phyloP scores from a whole-genome alignment of 73 alveolate species.

The Halteria grandinella region DNA sequence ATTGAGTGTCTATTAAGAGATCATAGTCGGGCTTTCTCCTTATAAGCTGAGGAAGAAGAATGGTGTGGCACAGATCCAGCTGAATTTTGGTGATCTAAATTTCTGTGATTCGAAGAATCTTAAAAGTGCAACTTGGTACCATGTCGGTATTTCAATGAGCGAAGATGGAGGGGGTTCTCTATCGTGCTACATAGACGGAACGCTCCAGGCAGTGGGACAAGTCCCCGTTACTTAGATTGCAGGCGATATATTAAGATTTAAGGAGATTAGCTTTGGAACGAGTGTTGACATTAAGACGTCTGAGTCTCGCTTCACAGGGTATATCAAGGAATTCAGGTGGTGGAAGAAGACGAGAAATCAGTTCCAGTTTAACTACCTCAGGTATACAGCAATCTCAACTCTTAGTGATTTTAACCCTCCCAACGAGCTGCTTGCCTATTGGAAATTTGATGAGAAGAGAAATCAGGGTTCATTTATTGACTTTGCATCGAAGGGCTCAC shows the following conservation, averaged over 20 bases:
- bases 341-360: slow-evolving; percentile 5
- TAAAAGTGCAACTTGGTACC: background rate
- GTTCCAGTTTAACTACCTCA: background rate
- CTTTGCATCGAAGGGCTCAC: background rate
- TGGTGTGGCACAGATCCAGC: background rate
- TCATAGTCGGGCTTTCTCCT: slow-evolving; percentile 30
- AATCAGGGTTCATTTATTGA: background rate
- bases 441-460: slow-evolving; percentile 33
- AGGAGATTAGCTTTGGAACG: slow-evolving; percentile 7
- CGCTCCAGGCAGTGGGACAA: background rate
- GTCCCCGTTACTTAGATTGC: background rate
- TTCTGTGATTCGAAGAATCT: slow-evolving; percentile 16
- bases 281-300: background rate
- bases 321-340: slow-evolving; percentile 11
- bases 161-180: background rate
- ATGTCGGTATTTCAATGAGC: slow-evolving; percentile 6
- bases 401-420: background rate
- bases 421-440: slow-evolving; percentile 9
- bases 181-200: slow-evolving; percentile 9
- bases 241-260: background rate
- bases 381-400: background rate
- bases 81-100: background rate
- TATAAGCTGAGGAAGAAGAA: slow-evolving; percentile 18
- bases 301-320: slow-evolving; percentile 14
- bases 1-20: background rate